Evolutionary conservation across 2,329 filamentous ascomycete genomes (phyloP).

Genomic region (Monosporascus ibericus): DNA sequence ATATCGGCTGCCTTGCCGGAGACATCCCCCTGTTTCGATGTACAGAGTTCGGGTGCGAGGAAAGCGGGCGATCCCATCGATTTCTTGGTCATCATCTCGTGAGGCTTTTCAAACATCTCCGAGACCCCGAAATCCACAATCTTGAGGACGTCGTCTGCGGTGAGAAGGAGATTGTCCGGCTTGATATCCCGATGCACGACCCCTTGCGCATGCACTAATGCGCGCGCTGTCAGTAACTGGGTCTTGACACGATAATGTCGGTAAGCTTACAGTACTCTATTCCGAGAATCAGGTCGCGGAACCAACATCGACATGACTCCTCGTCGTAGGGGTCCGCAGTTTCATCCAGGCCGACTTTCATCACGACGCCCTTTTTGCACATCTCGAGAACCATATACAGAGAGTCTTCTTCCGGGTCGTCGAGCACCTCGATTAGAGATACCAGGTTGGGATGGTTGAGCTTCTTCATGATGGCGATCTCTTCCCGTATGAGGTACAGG

Average conservation of each 20-base stretch:
- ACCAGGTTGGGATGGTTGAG: conserved; percentile 93
- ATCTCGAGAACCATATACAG: conserved; percentile 98
- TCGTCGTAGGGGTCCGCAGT: conserved; percentile 74
- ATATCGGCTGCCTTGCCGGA: conserved; percentile 89
- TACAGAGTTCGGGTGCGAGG: conserved; percentile 85
- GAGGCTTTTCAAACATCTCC: conserved; percentile 87
- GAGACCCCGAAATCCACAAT: conserved; percentile 99
- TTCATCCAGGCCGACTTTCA: conserved; percentile 89
- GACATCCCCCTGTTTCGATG: conserved; percentile 77
- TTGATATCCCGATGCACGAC: conserved; percentile 97
- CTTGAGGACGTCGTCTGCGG: conserved; percentile 87
- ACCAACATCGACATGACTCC: conserved; percentile 83
- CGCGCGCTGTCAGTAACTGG: no score
- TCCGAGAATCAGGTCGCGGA: conserved; percentile 87
- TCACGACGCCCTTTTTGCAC: conserved; percentile 96
- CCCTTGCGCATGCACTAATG: conserved; percentile 78
- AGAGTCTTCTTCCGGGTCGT: conserved; percentile 92
- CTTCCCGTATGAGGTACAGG: conserved; percentile 83
- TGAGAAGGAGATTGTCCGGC: conserved; percentile 89
- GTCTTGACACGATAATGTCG: neutral
- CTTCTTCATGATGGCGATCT: conserved; percentile 99
- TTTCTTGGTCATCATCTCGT: conserved; percentile 86
- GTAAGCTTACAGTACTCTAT: conserved; percentile 76
- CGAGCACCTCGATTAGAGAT: conserved; percentile 84
- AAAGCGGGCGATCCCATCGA: conserved; percentile 94